Conservation (phyloP, 345 rosid genomes). For the Firmiana major region DNA sequence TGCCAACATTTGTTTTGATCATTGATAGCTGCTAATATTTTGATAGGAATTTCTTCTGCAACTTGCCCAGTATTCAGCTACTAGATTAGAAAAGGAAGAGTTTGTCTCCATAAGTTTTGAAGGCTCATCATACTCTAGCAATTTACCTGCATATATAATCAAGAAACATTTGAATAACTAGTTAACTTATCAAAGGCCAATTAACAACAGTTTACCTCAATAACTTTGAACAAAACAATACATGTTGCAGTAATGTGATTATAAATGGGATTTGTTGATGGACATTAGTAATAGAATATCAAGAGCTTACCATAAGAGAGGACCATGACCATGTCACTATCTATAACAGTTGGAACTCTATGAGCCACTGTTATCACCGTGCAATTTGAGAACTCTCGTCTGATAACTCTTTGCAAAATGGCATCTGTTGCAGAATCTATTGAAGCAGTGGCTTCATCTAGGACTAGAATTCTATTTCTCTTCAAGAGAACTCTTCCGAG, state of each 20-base stretch:
- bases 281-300: neutral
- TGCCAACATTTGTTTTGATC: neutral
- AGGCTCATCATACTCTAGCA: slow-evolving; percentile 70
- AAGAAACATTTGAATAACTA: neutral
- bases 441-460: slow-evolving; percentile 73
- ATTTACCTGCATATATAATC: slow-evolving; percentile 37
- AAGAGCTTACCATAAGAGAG: slow-evolving; percentile 56
- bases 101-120: slow-evolving; percentile 57
- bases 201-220: too few relatives aligned
- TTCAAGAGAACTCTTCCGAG: slow-evolving; percentile 65
- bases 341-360: slow-evolving; percentile 66
- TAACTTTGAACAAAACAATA: neutral
- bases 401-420: slow-evolving; percentile 56
- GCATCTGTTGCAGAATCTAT: slow-evolving; percentile 74
- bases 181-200: neutral
- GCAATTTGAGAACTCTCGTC: slow-evolving; percentile 60
- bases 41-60: slow-evolving; percentile 40
- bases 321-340: slow-evolving; percentile 85
- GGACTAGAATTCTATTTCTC: slow-evolving; percentile 59
- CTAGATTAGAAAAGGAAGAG: slow-evolving; percentile 71
- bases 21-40: neutral
- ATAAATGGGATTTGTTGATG: neutral
- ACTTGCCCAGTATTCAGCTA: slow-evolving; percentile 75
- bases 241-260: slow-evolving; percentile 1
- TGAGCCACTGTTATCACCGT: slow-evolving; percentile 76